Evolutionary conservation across 2,329 filamentous ascomycete species (phyloP).

Genomic region (Setomelanomma holmii): DNA sequence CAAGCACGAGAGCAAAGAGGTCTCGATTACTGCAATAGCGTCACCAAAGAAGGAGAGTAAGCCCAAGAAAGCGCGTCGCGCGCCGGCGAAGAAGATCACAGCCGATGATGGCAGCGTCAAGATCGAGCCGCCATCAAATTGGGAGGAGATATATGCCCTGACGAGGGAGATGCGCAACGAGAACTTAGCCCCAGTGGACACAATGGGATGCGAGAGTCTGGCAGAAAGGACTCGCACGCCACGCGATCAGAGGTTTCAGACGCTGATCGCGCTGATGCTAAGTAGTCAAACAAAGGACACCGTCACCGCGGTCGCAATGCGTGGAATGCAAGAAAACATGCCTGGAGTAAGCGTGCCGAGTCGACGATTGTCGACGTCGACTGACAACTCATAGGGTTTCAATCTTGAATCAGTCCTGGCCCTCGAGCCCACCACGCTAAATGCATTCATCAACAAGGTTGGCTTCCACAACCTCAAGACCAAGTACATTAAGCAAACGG

Average conservation of each 20-base stretch:
- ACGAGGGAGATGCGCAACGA: conserved; percentile 79
- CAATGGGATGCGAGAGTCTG: conserved; percentile 90
- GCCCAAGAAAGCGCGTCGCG: conserved; percentile 47
- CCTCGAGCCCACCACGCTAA: conserved; percentile 70
- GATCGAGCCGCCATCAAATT: conserved; percentile 73
- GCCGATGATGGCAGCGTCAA: conserved; percentile 47
- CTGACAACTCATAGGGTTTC: conserved; percentile 55
- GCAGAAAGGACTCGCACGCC: conserved; percentile 62
- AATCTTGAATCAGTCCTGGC: conserved; percentile 80
- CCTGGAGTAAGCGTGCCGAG: conserved; percentile 49
- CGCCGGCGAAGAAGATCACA: conserved; percentile 44
- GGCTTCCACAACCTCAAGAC: conserved; percentile 97
- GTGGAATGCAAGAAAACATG: conserved; percentile 76
- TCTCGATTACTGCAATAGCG: conserved; percentile 19
- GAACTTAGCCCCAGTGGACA: conserved; percentile 85
- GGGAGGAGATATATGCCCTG: conserved; percentile 80
- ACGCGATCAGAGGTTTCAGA: conserved; percentile 78
- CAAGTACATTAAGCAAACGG: conserved; percentile 78
- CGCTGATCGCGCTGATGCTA: conserved; percentile 86
- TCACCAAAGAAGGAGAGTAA: conserved; percentile 36
- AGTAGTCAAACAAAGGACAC: conserved; percentile 94
- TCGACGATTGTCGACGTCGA: background rate
- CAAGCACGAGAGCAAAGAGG: conserved; percentile 40
- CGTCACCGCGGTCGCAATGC: conserved; percentile 84
- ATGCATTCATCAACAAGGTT: conserved; percentile 80